Percentiles rank a stretch among this genome's conserved stretches.
These are phyloP conservation scores for Trichoderma guizhouense DNA, from an alignment of 2,329 filamentous ascomycete genomes.

Conservation along the genomic window DNA sequence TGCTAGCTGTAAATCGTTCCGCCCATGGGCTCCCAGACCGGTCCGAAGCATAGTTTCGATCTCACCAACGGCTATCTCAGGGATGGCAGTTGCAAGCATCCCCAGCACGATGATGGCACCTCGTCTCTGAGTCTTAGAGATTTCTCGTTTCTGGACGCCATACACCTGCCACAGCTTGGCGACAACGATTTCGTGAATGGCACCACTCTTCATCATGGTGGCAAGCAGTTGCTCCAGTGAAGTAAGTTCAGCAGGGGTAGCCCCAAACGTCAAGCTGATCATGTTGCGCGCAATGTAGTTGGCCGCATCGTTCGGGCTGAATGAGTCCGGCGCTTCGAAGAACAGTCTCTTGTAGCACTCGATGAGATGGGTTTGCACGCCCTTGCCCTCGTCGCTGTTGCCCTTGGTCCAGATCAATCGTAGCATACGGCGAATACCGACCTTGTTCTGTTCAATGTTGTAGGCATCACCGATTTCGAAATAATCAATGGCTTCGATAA, in stretches of 20 bases:
- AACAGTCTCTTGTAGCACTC: constrained; percentile 96
- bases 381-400: constrained; percentile 98
- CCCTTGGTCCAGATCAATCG: constrained; percentile 98
- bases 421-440: constrained; percentile 92
- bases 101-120: constrained; percentile 95
- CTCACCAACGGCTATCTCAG: constrained; percentile 89
- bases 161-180: constrained; percentile 98
- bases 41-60: constrained; percentile 93
- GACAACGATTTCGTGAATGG: constrained; percentile 81
- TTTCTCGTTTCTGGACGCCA: constrained; percentile 87
- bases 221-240: constrained; percentile 91
- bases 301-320: constrained; percentile 82
- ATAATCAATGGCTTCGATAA: constrained; percentile 98
- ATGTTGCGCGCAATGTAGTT: constrained; percentile 97
- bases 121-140: constrained; percentile 83
- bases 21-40: constrained; percentile 76
- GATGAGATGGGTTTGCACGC: constrained; percentile 92
- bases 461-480: constrained; percentile 95
- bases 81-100: constrained; percentile 91
- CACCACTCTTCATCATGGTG: constrained; percentile 94
- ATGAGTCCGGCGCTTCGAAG: constrained; percentile 89
- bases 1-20: constrained; percentile 79
- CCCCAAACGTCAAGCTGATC: constrained; percentile 96
- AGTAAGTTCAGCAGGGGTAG: constrained; percentile 89
- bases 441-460: constrained; percentile 88